phyloP scores from a whole-genome alignment of 176 grass and related monocot species.

The Paspalum vaginatum region DNA sequence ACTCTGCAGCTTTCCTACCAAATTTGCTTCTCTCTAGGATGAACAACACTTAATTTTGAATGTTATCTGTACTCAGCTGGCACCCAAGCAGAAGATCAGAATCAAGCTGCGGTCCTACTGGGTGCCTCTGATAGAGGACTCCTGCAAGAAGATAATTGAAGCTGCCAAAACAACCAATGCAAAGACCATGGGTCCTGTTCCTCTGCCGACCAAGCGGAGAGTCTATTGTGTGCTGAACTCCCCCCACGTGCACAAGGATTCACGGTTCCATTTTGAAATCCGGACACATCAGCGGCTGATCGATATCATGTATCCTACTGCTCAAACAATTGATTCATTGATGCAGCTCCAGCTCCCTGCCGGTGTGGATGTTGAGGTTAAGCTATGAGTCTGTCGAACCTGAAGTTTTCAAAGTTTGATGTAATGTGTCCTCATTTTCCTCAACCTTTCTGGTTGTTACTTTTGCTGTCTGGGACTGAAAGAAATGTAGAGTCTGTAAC shows the following conservation, averaged over 20 bases:
- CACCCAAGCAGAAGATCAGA: conserved; percentile 87
- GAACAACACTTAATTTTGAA: conserved; percentile 22
- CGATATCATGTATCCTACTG: conserved; percentile 92
- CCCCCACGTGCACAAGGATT: conserved; percentile 93
- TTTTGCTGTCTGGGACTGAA: conserved; percentile 30
- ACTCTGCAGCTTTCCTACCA: not conserved
- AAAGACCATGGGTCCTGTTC: conserved; percentile 90
- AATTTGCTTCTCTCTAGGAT: conserved; percentile 19
- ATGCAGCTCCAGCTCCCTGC: conserved; percentile 96
- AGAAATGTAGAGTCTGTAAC: conserved; percentile 49
- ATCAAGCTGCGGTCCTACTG: conserved; percentile 98
- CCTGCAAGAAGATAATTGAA: conserved; percentile 94
- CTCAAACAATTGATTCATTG: conserved; percentile 90
- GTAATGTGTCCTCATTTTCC: conserved; percentile 29
- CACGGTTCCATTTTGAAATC: conserved; percentile 97
- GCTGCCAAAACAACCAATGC: conserved; percentile 89
- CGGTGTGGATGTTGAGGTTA: conserved; percentile 96
- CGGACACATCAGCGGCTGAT: conserved; percentile 88
- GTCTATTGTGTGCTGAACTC: conserved; percentile 96
- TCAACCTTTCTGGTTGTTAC: conserved; percentile 18
- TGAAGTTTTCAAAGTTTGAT: conserved; percentile 20
- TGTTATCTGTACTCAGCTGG: conserved; percentile 50
- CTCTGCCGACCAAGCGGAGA: conserved; percentile 79
- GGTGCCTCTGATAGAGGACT: conserved; percentile 81
- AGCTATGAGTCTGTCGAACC: conserved; percentile 68